phyloP scores from a whole-genome alignment of 352 stramenopile genomes.

The Phytophthora nicotianae region DNA sequence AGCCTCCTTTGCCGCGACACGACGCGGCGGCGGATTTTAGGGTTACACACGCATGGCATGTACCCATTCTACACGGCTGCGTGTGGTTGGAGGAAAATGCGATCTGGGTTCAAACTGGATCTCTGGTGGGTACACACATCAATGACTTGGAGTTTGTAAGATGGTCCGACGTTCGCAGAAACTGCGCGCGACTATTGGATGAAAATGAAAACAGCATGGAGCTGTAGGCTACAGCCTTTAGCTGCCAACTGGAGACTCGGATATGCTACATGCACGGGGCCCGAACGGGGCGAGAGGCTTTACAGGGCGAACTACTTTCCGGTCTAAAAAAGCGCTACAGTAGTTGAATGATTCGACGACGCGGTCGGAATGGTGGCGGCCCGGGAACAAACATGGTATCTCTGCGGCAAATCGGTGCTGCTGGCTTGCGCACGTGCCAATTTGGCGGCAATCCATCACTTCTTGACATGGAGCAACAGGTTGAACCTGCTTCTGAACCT shows the following conservation, averaged over 20 bases:
- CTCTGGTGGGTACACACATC: constrained; percentile 21
- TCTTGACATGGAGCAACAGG: too few relatives aligned
- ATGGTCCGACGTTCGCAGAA: constrained; percentile 11
- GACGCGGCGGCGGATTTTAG: constrained; percentile 14
- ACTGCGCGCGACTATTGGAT: not conserved
- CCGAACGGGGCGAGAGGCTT: too few relatives aligned
- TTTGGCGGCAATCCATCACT: too few relatives aligned
- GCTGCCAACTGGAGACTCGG: too few relatives aligned
- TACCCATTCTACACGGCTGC: constrained; percentile 31
- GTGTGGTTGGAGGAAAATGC: constrained; percentile 6
- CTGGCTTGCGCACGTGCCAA: too few relatives aligned
- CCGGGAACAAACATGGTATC: too few relatives aligned
- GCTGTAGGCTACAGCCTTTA: too few relatives aligned
- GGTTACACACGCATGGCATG: constrained; percentile 27
- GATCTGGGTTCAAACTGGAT: constrained; percentile 28
- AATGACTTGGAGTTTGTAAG: constrained; percentile 18
- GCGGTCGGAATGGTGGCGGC: not conserved
- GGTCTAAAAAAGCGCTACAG: too few relatives aligned
- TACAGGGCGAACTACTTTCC: too few relatives aligned
- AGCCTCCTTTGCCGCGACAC: constrained; percentile 11
- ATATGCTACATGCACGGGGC: too few relatives aligned
- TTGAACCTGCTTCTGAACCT: not conserved
- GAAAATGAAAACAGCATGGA: not conserved
- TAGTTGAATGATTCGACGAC: too few relatives aligned
- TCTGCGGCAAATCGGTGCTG: too few relatives aligned